Percentiles rank a stretch among this genome's conserved stretches.
Evolutionary conservation across 2,329 filamentous ascomycete species (phyloP).

Genomic region (Penicillium sp.): DNA sequence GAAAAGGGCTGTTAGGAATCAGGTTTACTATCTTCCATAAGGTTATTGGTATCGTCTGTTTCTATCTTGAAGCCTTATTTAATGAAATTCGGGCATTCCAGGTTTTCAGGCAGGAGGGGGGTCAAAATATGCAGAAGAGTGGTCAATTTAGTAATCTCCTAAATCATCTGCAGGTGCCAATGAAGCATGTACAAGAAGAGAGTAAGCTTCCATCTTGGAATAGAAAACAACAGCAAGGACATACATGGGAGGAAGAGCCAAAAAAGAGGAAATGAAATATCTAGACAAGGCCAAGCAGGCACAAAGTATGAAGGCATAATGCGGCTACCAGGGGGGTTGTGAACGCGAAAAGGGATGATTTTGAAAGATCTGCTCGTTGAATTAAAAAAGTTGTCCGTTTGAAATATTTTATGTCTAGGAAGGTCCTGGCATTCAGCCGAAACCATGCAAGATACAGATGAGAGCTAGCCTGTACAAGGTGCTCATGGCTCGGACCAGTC

Average conservation of each 20-base stretch:
- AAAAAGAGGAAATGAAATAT: slow-evolving; percentile 3
- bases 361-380: slow-evolving; percentile 17
- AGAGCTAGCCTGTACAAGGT: not conserved
- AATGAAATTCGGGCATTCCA: too few species aligned
- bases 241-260: not conserved
- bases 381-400: slow-evolving; percentile 22
- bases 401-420: slow-evolving; percentile 10
- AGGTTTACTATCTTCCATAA: too few species aligned
- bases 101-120: too few species aligned
- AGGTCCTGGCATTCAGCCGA: slow-evolving; percentile 13
- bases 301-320: not conserved
- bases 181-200: slow-evolving; percentile 29
- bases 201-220: slow-evolving; percentile 5
- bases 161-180: slow-evolving; percentile 3
- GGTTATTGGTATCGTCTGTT: too few species aligned
- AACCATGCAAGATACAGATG: not conserved
- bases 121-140: too few species aligned
- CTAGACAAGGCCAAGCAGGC: slow-evolving; percentile 10
- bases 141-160: too few species aligned
- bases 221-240: not conserved
- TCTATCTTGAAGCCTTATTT: too few species aligned
- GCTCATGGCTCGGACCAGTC: slow-evolving; percentile 83
- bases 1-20: too few species aligned
- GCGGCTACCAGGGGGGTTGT: slow-evolving; percentile 8
- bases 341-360: slow-evolving; percentile 22